Evolutionary conservation across 75 land plant species (phyloP), one percentile per base, ranked within the genome.

Genomic region (Adiantum capillusveneris): DNA sequence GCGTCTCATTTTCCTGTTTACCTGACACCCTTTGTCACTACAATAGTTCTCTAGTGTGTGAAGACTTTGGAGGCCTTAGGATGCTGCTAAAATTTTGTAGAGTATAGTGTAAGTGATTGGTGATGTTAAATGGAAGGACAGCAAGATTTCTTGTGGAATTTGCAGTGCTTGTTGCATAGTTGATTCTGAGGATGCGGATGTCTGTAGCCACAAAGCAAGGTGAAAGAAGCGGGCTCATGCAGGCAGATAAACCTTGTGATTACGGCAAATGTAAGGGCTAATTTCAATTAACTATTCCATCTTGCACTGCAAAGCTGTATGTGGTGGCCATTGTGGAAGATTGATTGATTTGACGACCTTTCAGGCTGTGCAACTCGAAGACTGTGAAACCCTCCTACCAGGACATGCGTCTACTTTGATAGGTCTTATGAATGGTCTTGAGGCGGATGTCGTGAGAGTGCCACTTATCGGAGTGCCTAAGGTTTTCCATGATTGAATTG

Each of bases 381-480:
- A 74, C 7, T 77, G 79, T 78, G 71, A 51, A 31, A 25, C 43
- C 0, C 39, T 77, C 11, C 59, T 67, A 29, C 56, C 53, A 12
- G 79, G 67, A 56, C 79, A 77, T 36, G 37, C 71, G 30, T 57
- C 34, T 63, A 71, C 79, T 29, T 45, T 77, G 28, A 54, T 62
- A 19, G 71, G 78, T 31, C 37, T 56, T 22, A 77, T 63, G 58
- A 71, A 73, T 62, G 65, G 72, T 21, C 65, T 77, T 28, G 78
- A 77, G 49, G 78, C 79, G 39, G 77, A 71, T 9, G 67, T 66
- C 30, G 17, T 73, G 29, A 66, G 70, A 74, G 79, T 77, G 37
- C 79, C 79, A 25, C 64, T 74, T 11, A 68, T 77, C 56, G 78
- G 72, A 50, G 79, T 78, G 17, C 71, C 79, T 25, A 74, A 57